A percentile compares a stretch with the other conserved stretches of the same genome.
Conservation (phyloP, 352 stramenopile species). For the Globisporangium okanoganense region DNA sequence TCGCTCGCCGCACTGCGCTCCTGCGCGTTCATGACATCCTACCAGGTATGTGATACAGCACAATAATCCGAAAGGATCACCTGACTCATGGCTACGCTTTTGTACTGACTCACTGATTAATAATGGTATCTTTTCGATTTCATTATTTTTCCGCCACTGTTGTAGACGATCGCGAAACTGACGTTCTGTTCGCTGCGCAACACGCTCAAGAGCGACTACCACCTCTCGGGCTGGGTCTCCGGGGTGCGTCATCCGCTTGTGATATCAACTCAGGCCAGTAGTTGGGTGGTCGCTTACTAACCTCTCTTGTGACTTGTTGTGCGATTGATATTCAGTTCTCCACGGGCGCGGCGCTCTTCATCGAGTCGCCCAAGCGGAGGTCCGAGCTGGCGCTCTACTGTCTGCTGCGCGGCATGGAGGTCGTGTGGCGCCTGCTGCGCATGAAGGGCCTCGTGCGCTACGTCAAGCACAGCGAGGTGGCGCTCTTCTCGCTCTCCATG, state of each 20-base stretch:
- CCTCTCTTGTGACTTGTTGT: conserved; percentile 4
- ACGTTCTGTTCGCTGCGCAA: conserved; percentile 68
- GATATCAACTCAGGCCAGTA: background rate
- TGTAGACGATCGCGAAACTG: conserved; percentile 68
- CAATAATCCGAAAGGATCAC: background rate
- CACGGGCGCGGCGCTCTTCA: conserved; percentile 58
- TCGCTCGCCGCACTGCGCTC: conserved; percentile 5
- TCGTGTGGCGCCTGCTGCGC: conserved; percentile 71
- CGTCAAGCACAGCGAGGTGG: conserved; percentile 64
- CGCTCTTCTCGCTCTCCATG: conserved; percentile 82
- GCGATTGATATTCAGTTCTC: conserved; percentile 31
- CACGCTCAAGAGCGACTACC: conserved; percentile 55
- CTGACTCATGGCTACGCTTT: conserved; percentile 3
- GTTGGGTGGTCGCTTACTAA: background rate
- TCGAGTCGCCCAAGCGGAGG: conserved; percentile 74
- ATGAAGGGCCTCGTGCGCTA: conserved; percentile 62
- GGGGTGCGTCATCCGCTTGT: conserved; percentile 31
- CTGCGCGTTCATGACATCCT: conserved; percentile 27
- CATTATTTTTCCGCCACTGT: background rate
- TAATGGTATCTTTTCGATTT: background rate
- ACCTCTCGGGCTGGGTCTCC: conserved; percentile 31
- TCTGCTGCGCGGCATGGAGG: conserved; percentile 62
- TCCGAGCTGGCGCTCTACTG: conserved; percentile 85
- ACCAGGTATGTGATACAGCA: conserved; percentile 41
- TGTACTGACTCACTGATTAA: background rate